Percentiles rank a stretch among this genome's conserved stretches.
phyloP scores from a whole-genome alignment of 2,329 filamentous ascomycete species.

The Talaromyces sp. region DNA sequence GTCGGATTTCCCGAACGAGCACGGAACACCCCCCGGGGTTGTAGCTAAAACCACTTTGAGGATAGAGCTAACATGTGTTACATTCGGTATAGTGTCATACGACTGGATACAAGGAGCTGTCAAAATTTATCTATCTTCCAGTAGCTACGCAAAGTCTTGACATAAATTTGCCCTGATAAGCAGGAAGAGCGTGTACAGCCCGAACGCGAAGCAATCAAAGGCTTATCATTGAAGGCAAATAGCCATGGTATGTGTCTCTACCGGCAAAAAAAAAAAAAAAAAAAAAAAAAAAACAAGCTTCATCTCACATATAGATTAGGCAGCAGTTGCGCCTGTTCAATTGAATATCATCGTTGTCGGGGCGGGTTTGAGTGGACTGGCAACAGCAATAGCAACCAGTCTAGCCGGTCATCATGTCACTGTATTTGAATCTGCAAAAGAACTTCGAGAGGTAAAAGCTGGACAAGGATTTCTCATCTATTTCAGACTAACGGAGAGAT shows the following conservation, averaged over 20 bases:
- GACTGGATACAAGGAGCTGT: neutral
- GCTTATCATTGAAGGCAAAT: neutral
- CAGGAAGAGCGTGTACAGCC: neutral
- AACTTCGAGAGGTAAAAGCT: neutral
- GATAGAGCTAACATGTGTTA: neutral
- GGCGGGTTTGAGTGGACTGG: conserved; percentile 47
- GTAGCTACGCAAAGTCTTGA: neutral
- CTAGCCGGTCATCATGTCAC: conserved; percentile 34
- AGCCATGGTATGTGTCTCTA: neutral
- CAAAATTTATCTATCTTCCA: neutral
- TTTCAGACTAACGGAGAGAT: neutral
- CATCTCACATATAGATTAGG: neutral
- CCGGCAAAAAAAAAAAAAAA: too few species aligned
- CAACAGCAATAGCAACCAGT: conserved; percentile 41
- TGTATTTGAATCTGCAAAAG: neutral
- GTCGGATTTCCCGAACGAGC: neutral
- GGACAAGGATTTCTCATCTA: neutral
- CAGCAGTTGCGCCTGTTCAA: neutral
- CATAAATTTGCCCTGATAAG: too few species aligned
- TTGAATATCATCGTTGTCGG: conserved; percentile 35
- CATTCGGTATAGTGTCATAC: neutral
- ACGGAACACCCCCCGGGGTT: neutral
- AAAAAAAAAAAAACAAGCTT: too few species aligned
- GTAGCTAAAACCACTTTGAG: neutral
- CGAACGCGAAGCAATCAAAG: neutral